Percentiles rank a stretch among this genome's conserved stretches.
These are phyloP conservation scores for Penicillium concentricum DNA, from an alignment of 2,329 filamentous ascomycete species.

Conservation along the genomic window DNA sequence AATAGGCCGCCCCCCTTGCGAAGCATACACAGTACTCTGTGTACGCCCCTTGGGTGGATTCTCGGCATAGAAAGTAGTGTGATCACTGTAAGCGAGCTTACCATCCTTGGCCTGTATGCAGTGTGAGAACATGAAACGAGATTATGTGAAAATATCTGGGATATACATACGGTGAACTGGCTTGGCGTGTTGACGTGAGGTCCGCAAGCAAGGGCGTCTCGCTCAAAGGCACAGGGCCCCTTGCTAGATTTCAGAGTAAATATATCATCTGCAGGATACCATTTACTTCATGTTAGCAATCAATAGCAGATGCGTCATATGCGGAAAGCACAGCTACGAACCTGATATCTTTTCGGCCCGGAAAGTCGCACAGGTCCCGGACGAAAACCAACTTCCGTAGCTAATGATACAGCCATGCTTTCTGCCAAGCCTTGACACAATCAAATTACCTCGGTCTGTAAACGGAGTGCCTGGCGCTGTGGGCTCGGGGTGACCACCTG, in stretches of 20 bases:
- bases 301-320: neutral
- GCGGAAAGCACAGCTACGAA: conserved; percentile 15
- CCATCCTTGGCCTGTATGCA: conserved; percentile 30
- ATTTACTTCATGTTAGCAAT: neutral
- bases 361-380: conserved; percentile 66
- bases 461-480: conserved; percentile 45
- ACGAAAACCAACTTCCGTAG: conserved; percentile 65
- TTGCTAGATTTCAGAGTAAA: conserved; percentile 61
- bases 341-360: conserved; percentile 28
- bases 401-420: conserved; percentile 64
- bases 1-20: conserved; percentile 32
- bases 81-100: conserved; percentile 34
- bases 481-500: conserved; percentile 26
- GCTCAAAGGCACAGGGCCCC: conserved; percentile 57
- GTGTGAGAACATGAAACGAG: neutral
- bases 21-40: conserved; percentile 36
- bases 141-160: neutral
- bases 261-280: conserved; percentile 18
- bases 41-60: conserved; percentile 36
- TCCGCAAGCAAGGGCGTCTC: conserved; percentile 57
- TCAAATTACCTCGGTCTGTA: conserved; percentile 60
- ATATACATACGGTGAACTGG: conserved; percentile 32
- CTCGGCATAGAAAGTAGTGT: conserved; percentile 40
- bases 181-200: conserved; percentile 27
- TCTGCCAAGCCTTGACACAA: conserved; percentile 46